phyloP scores from a whole-genome alignment of 371 early-diverging fungal species.

The Dinochytrium kinnereticum region DNA sequence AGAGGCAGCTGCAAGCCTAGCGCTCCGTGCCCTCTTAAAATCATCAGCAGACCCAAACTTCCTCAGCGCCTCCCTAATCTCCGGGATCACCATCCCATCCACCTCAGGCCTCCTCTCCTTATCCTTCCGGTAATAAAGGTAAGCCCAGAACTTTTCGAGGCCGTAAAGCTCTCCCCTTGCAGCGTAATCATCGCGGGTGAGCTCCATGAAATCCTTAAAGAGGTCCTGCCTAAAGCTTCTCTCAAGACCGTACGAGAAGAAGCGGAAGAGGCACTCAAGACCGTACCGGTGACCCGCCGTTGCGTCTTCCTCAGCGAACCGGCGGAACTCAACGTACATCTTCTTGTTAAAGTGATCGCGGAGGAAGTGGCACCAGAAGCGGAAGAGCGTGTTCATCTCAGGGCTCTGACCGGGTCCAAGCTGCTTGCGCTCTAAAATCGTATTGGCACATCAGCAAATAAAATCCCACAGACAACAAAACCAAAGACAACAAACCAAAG shows the following conservation, averaged over 20 bases:
- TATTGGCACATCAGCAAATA: neutral
- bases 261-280: slow-evolving; percentile 94
- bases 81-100: slow-evolving; percentile 59
- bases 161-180: slow-evolving; percentile 76
- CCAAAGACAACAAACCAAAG: no score
- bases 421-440: slow-evolving; percentile 81
- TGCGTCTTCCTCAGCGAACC: slow-evolving; percentile 91
- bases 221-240: slow-evolving; percentile 83
- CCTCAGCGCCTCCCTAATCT: slow-evolving; percentile 64
- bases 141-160: slow-evolving; percentile 97
- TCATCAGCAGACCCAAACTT: slow-evolving; percentile 75
- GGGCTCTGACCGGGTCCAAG: slow-evolving; percentile 92
- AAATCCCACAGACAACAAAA: neutral
- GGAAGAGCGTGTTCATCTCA: slow-evolving; percentile 97
- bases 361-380: slow-evolving; percentile 98
- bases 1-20: neutral
- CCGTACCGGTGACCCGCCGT: slow-evolving; percentile 90
- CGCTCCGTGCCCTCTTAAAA: slow-evolving; percentile 61
- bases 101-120: slow-evolving; percentile 71
- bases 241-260: slow-evolving; percentile 95
- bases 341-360: slow-evolving; percentile 92
- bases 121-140: slow-evolving; percentile 87
- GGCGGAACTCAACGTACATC: slow-evolving; percentile 93
- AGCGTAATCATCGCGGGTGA: slow-evolving; percentile 75
- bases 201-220: slow-evolving; percentile 86